Percentiles rank a stretch among this genome's conserved stretches.
Conservation (phyloP, 2,329 filamentous ascomycete species). For the Coccinonectria pachysandricola region DNA sequence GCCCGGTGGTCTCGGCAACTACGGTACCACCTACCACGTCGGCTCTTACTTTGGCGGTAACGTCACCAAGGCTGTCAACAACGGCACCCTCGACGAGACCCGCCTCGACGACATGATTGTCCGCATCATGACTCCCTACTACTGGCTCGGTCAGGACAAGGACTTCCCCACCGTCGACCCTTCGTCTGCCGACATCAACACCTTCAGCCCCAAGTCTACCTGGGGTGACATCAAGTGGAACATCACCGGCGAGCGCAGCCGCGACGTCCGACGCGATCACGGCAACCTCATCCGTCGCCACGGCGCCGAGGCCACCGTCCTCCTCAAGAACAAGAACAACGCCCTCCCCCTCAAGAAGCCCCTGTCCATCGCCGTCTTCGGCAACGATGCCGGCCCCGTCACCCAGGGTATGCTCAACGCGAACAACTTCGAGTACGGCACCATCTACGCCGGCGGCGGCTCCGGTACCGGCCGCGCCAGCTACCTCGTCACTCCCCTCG, state of each 20-base stretch:
- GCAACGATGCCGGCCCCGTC: constrained; percentile 39
- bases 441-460: constrained; percentile 48
- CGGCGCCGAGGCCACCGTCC: constrained; percentile 46
- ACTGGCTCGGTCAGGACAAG: constrained; percentile 36
- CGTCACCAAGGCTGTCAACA: constrained; percentile 35
- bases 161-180: constrained; percentile 33
- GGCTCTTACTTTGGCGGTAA: constrained; percentile 36
- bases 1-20: constrained; percentile 31
- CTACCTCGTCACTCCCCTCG: constrained; percentile 27
- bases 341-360: constrained; percentile 48
- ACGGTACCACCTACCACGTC: constrained; percentile 19
- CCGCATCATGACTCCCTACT: constrained; percentile 47
- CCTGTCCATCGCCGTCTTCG: constrained; percentile 47
- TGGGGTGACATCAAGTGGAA: constrained; percentile 32
- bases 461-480: constrained; percentile 30
- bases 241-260: constrained; percentile 42
- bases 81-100: constrained; percentile 30
- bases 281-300: constrained; percentile 46
- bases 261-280: constrained; percentile 42
- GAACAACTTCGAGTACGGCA: constrained; percentile 50
- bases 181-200: constrained; percentile 37
- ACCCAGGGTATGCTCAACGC: constrained; percentile 57
- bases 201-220: constrained; percentile 36
- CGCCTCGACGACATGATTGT: constrained; percentile 36
- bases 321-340: constrained; percentile 60